Evolutionary conservation across 1,139 yeast species (phyloP).

Genomic region (Candida sanyaensis): DNA sequence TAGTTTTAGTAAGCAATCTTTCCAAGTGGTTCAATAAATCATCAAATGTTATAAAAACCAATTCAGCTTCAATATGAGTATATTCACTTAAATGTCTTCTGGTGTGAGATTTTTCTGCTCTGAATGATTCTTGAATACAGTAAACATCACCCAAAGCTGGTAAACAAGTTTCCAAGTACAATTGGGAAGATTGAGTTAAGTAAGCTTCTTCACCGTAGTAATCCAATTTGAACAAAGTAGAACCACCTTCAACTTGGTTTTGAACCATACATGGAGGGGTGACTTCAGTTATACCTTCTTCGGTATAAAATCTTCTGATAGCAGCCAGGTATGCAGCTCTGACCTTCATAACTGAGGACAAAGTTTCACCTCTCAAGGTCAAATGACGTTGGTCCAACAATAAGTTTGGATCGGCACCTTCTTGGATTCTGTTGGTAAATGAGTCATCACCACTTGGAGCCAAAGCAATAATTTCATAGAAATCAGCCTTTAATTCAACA

Average conservation of each 20-base stretch:
- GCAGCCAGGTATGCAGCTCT: constrained; percentile 78
- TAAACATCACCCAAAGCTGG: constrained; percentile 97
- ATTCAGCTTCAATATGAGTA: constrained; percentile 95
- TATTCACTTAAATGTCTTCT: constrained; percentile 97
- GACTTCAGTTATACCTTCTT: constrained; percentile 82
- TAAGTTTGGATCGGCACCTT: constrained; percentile 89
- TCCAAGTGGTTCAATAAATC: constrained; percentile 87
- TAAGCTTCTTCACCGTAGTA: constrained; percentile 98
- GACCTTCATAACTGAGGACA: constrained; percentile 94
- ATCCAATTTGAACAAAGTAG: constrained; percentile 88
- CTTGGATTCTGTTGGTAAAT: constrained; percentile 91
- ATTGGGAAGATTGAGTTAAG: constrained; percentile 95
- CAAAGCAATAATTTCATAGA: constrained; percentile 81
- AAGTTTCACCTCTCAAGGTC: constrained; percentile 91
- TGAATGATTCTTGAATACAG: constrained; percentile 97
- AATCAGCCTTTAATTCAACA: constrained; percentile 90
- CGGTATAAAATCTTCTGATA: constrained; percentile 74
- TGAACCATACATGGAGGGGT: constrained; percentile 99
- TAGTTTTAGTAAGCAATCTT: constrained; percentile 65
- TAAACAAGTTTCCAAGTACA: constrained; percentile 93
- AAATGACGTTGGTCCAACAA: constrained; percentile 94
- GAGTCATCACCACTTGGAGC: constrained; percentile 98
- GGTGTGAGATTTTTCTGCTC: constrained; percentile 99
- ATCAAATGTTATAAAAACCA: constrained; percentile 83
- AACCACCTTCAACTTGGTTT: constrained; percentile 99